These are phyloP conservation scores for Vigna reflexopilosa DNA, from an alignment of 306 rosid species.

Conservation along the genomic window DNA sequence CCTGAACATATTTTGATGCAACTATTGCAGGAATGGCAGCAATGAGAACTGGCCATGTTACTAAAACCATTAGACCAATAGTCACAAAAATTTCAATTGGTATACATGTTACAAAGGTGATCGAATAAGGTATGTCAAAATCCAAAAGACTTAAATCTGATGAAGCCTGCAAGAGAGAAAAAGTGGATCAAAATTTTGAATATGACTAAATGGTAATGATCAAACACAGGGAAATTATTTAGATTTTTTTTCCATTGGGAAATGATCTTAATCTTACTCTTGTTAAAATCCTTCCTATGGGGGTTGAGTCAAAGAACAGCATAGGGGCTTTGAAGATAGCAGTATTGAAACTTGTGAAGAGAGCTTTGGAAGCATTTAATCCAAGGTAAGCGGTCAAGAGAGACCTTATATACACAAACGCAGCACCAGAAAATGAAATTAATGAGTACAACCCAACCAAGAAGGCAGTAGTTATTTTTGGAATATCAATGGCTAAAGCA, in stretches of 20 bases:
- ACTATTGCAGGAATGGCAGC: conserved; percentile 64
- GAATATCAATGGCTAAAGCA: conserved; percentile 67
- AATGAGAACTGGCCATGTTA: conserved; percentile 87
- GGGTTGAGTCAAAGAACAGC: conserved; percentile 86
- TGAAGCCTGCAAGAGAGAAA: conserved; percentile 66
- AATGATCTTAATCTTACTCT: conserved; percentile 55
- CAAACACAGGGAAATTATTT: neutral
- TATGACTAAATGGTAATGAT: conserved; percentile 26
- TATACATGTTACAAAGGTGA: conserved; percentile 44
- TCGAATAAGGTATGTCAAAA: conserved; percentile 71
- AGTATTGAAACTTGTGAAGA: conserved; percentile 64
- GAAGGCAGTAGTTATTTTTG: conserved; percentile 49
- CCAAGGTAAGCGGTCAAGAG: conserved; percentile 57
- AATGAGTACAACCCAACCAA: conserved; percentile 66
- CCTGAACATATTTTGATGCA: conserved; percentile 67
- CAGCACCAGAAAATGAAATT: conserved; percentile 58
- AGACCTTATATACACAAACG: conserved; percentile 57
- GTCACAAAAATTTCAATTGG: conserved; percentile 47
- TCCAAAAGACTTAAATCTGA: conserved; percentile 86
- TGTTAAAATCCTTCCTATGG: conserved; percentile 80
- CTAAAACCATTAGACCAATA: conserved; percentile 63
- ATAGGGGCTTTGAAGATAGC: conserved; percentile 86
- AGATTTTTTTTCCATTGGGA: neutral
- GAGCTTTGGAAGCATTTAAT: conserved; percentile 73
- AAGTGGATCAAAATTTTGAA: neutral